These are phyloP conservation scores for Globisporangium recalcitrans DNA, from an alignment of 352 stramenopile species.

Conservation along the genomic window DNA sequence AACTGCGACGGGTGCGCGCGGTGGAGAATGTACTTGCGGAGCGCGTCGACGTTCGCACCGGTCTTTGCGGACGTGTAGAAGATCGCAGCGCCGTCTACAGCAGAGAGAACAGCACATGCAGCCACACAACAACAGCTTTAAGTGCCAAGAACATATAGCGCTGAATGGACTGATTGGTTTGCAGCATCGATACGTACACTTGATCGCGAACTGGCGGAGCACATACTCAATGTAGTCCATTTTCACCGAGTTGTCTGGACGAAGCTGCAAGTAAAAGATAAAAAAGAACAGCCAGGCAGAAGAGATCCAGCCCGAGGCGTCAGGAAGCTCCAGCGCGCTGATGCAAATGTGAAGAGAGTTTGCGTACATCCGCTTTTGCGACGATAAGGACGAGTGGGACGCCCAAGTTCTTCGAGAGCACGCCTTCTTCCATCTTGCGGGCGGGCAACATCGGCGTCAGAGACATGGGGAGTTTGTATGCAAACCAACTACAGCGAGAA, in stretches of 20 bases:
- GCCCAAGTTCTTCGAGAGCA: conserved; percentile 73
- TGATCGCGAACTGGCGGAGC: conserved; percentile 72
- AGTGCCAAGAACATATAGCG: not conserved
- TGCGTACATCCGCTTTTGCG: conserved; percentile 68
- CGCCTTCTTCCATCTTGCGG: conserved; percentile 78
- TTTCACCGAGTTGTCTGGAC: conserved; percentile 75
- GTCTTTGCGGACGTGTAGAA: conserved; percentile 83
- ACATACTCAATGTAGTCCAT: conserved; percentile 85
- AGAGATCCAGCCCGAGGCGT: too few relatives aligned
- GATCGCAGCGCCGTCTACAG: conserved; percentile 60
- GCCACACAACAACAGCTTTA: not conserved
- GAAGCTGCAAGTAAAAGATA: conserved; percentile 27
- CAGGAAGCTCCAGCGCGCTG: not conserved
- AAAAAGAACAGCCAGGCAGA: not conserved
- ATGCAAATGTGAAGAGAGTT: not conserved
- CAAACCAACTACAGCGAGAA: too few relatives aligned
- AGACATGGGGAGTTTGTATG: too few relatives aligned
- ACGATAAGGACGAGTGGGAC: conserved; percentile 71
- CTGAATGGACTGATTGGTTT: not conserved
- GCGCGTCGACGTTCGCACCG: conserved; percentile 58
- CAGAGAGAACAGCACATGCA: not conserved
- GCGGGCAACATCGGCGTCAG: too few relatives aligned
- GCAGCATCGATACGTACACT: conserved; percentile 35
- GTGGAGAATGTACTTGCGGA: conserved; percentile 76
- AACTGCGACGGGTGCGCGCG: conserved; percentile 63